Evolutionary conservation across 163 green algal species (phyloP), one percentile per base, ranked within the genome.

Genomic region (Trebouxiophyceae sp.): DNA sequence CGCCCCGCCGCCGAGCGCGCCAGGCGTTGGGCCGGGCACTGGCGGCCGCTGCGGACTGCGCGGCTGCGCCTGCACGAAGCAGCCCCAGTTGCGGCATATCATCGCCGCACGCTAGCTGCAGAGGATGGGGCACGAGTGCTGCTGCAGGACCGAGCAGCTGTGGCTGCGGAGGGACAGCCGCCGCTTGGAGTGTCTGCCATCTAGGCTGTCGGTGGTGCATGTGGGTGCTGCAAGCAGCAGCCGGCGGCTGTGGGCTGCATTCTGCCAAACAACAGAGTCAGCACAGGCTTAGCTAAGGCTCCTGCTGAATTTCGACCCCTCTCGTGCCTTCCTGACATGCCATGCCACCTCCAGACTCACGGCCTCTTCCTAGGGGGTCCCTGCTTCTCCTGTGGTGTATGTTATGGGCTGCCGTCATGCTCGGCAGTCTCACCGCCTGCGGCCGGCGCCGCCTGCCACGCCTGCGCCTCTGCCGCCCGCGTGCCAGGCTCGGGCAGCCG

Each of bases 11-110:
- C 1, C 54, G 60, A 12, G 45, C 6, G 27, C 58, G 65, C 70
- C 70, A 79, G 27, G 73, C 62, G 29, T 22, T 69, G 1, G 56
- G 45, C 5, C 34, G 32, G 23, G 30, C 32, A 0, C 63, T 63
- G 54, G 24, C 28, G 19, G 19, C 19, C 12, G 47, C 47, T 57
- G 39, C 39, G 12, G 39, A 12, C 39, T n/a, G 39, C 39, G 19
- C 39, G 19, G 39, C 39, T 50, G 39, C 39, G 19, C n/a, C n/a
- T n/a, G 39, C 39, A 50, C 12, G 39, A 50, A 50, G 19, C 47
- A 12, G 12, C 23, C 47, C 26, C 47, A 57, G 8, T 30, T 28
- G 47, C 47, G 22, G 47, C 16, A 57, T n/a, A n/a, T 16, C 39
- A 50, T 16, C 8, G 8, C 8, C 39, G 16, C 39, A 50, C 8